Evolutionary conservation across 2,329 filamentous ascomycete species (phyloP), one percentile per base, ranked within the genome.

Genomic region (Ophiostoma novo-ulmi): DNA sequence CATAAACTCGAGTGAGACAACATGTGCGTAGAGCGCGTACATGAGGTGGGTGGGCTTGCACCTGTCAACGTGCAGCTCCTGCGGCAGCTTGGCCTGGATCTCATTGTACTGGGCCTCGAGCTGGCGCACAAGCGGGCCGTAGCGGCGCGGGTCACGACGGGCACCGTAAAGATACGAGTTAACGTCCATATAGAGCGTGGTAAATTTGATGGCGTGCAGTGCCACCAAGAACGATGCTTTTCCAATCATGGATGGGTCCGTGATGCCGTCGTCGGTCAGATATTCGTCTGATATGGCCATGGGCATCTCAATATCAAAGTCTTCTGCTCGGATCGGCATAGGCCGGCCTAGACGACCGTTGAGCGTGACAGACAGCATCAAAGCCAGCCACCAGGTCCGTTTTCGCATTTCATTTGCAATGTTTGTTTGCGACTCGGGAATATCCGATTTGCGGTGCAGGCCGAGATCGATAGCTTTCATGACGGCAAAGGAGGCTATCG

Each of bases 281-380:
- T 89, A 82, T 74, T 91, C 89, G 77, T 96, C 93, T 36, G 89
- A 83, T 41, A 94, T 84, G 5, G 88, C 81, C 71, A 91, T 85
- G 0, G 92, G 92, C 67, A 93, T 86, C 73, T 93, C 91, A 48
- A 91, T 87, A 75, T 96, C 92, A 74, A 93, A 90, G 73, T 95
- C 91, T 69, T 91, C 88, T 3, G 89, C 81, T 13, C 87, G 85
- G 67, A 95, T 85, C 1, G 89, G 87, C 85, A 95, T 91, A 0
- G 92, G 92, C 20, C 89, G 85, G 22, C 92, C 92, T 48, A 94
- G 86, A 71, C 91, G 91, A 26, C 91, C 91, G 74, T 88, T 88
- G 11, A 94, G 81, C n/a, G 87, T 87, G 11, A 91, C 83, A 72
- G 88, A 85, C 17, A 93, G 83, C 5, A 85, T 82, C 58, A 93